Base-by-base conservation (phyloP, 768 basidiomycete genomes). In the Galerina marginata region DNA sequence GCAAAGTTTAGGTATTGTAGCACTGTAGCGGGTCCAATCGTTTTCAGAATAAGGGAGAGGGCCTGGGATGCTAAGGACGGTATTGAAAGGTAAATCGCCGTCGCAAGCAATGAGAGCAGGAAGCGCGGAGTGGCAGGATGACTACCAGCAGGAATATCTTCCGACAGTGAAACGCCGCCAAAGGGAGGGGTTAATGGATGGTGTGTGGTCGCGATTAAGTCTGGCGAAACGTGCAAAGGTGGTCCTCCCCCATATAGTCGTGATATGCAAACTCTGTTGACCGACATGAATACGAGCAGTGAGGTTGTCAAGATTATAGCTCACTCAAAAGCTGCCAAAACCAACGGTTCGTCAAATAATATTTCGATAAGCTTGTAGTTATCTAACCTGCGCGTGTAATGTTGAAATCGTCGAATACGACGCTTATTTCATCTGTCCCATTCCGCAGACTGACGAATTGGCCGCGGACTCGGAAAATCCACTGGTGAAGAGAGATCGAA, bases 211-310 rank as follows among this genome's bases (percentile, higher is more conserved):
- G 95, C 88, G 55, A 90, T 79, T 37, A 92, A 74, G 20, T 81
- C 77, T 0, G 87, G 81, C 15, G 88, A 83, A 52, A 95, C 77
- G 66, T 87, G 80, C 40, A 96, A 79, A 0, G 81, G 79, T 11
- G 95, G 95, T 0, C 93, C 90, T 15, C 92, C 90, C 23, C 94
- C 93, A 67, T 96, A 97, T 6, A 97, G 82, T 40, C 91, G 84
- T 9, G 95, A 85, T 54, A 96, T 85, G 73, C 93, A 95, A 64
- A 96, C 78, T 74, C 93, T 95, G 60, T 11, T 33, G 46, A 33
- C 25, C 14, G 57, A 44, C 15, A 53, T 66, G 48, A 61, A 40
- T 36, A 23, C 26, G 26, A 25, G 1, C 48, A 45, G 36, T 16
- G 44, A 25, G 3, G 44, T 9, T 23, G 46, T 12, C 38, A 9